phyloP scores from a whole-genome alignment of 306 rosid species.

The Castanea sativa region DNA sequence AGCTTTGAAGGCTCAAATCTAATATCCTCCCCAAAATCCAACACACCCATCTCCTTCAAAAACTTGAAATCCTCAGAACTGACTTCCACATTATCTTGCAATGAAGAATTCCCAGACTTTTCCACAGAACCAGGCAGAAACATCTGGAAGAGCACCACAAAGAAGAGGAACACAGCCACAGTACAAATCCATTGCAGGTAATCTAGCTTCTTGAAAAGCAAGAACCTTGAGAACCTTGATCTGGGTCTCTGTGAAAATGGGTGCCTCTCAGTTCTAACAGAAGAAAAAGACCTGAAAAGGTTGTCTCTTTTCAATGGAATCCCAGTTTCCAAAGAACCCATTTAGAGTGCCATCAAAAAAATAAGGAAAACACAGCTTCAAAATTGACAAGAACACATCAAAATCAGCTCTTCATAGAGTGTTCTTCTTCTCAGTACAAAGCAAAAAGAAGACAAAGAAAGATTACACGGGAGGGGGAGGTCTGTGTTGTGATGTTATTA shows the following conservation, averaged over 20 bases:
- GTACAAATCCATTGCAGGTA: slow-evolving; percentile 95
- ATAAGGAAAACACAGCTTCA: slow-evolving; percentile 17
- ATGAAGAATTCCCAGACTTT: slow-evolving; percentile 34
- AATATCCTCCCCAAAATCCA: slow-evolving; percentile 73
- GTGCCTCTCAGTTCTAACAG: slow-evolving; percentile 48
- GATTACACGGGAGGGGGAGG: not conserved
- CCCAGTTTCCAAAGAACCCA: slow-evolving; percentile 88
- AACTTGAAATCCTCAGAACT: slow-evolving; percentile 41
- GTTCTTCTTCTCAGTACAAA: not conserved
- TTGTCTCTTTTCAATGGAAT: slow-evolving; percentile 68
- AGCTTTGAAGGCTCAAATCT: slow-evolving; percentile 62
- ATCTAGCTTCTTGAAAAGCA: slow-evolving; percentile 73
- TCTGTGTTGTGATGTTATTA: not conserved
- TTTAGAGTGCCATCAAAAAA: slow-evolving; percentile 65
- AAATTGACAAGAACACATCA: slow-evolving; percentile 28
- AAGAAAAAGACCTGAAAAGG: slow-evolving; percentile 44
- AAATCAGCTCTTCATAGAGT: not conserved
- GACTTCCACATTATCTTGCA: slow-evolving; percentile 40
- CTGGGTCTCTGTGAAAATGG: slow-evolving; percentile 74
- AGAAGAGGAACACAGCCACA: slow-evolving; percentile 68
- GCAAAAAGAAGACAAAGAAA: not conserved
- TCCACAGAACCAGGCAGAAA: slow-evolving; percentile 83
- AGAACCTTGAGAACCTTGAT: slow-evolving; percentile 83
- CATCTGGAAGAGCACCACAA: slow-evolving; percentile 81
- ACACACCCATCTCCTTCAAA: slow-evolving; percentile 42